These are phyloP conservation scores for Brettanomyces sp. DNA, from an alignment of 805 yeast species.

Conservation along the genomic window DNA sequence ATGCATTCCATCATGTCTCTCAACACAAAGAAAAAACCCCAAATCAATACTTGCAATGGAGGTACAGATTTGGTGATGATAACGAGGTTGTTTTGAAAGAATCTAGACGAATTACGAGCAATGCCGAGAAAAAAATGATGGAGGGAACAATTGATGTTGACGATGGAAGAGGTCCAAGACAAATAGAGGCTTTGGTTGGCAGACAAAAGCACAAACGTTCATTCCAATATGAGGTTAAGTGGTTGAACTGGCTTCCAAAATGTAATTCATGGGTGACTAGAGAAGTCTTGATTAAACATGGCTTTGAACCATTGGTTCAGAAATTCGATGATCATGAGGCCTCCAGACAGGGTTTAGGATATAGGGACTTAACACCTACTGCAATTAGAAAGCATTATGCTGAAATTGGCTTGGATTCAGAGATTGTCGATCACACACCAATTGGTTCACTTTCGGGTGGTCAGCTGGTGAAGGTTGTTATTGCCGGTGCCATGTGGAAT, in stretches of 20 bases:
- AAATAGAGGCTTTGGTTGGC: constrained; percentile 90
- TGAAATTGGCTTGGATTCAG: constrained; percentile 95
- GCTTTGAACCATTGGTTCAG: constrained; percentile 85
- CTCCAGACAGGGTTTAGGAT: constrained; percentile 97
- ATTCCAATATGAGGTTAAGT: constrained; percentile 93
- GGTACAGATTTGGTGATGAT: constrained; percentile 96
- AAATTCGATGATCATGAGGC: constrained; percentile 99
- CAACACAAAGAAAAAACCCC: constrained; percentile 97
- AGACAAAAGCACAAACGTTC: constrained; percentile 94
- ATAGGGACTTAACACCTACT: constrained; percentile 85
- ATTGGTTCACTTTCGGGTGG: constrained; percentile 97
- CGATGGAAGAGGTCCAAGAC: constrained; percentile 80
- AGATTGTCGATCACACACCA: constrained; percentile 96
- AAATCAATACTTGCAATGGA: constrained; percentile 96
- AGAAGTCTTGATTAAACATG: constrained; percentile 70
- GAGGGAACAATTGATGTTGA: constrained; percentile 65
- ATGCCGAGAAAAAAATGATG: constrained; percentile 68
- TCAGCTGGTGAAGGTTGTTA: constrained; percentile 94
- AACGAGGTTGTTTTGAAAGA: constrained; percentile 93
- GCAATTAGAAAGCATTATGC: constrained; percentile 95
- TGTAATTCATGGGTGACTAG: constrained; percentile 90
- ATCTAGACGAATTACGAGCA: constrained; percentile 73
- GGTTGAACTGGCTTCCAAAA: constrained; percentile 88
- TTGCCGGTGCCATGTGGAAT: constrained; percentile 99
- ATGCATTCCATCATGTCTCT: constrained; percentile 94